Evolutionary conservation across 352 stramenopile species (phyloP), one percentile per base, ranked within the genome.

Genomic region (Globisporangium spiculum): DNA sequence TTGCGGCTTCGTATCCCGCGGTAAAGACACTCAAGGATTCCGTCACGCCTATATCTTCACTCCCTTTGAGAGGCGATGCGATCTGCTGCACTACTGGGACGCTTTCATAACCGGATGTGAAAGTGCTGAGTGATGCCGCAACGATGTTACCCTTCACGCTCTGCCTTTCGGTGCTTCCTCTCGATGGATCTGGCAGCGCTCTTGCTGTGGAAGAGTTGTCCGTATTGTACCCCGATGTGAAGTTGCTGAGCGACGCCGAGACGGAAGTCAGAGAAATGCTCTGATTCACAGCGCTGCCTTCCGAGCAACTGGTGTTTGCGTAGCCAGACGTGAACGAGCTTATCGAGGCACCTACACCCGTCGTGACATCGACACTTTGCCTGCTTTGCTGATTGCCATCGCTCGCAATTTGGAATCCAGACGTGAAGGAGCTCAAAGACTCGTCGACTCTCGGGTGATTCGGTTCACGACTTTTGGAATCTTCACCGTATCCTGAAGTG

Each of bases 401-500:
- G 3, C 20, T 56, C 38, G 48, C 41, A 27, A 32, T 48, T 26
- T 65, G 60, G 30, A 80, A 84, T 1, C 77, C 80, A 6, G 63
- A 55, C 0, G 69, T 87, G 59, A 84, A 87, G 12, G 68, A 62
- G 18, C 75, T 87, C 32, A 84, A 59, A 3, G 80, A 89, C 5
- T 63, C 67, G 41, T 74, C 69, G 3, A 80, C 74, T 41, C 34
- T 52, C 34, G 52, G 24, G 6, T 64, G 12, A 12, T 66, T 55
- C 9, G 50, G 54, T 18, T 63, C 44, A 12, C 62, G 36, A 20
- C 38, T 57, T 18, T 50, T 69, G 57, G 27, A 24, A 14, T 50
- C 26, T 58, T 44, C 44, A 7, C 68, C 61, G 30, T 76, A 79
- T 26, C 71, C 71, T 3, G 55, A 34, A 26, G 71, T 79, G 32